Evolutionary conservation across 1,284 basidiomycete genomes (phyloP).

Genomic region (Fomitopsis palustris): DNA sequence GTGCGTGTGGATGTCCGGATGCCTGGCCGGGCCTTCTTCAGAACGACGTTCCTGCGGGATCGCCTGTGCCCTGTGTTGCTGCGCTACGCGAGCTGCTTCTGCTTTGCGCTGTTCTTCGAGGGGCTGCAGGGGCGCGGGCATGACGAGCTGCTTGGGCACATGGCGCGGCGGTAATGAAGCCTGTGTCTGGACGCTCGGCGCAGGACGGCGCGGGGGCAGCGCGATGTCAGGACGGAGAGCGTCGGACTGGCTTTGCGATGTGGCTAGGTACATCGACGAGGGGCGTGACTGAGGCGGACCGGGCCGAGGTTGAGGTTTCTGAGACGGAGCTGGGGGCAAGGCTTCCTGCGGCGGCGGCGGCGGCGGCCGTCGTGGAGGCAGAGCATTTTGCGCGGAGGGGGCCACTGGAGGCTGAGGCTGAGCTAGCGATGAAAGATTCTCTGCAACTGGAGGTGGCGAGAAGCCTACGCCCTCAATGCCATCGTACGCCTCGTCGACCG

Average conservation of each 20-base stretch:
- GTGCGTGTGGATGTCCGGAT: not conserved
- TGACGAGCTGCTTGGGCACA: slow-evolving; percentile 59
- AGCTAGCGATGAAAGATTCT: too few relatives aligned
- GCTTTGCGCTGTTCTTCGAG: slow-evolving; percentile 15
- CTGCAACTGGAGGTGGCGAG: not conserved
- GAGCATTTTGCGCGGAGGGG: not conserved
- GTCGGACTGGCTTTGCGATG: not conserved
- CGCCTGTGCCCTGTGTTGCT: not conserved
- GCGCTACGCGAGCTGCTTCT: not conserved
- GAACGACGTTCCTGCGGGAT: not conserved
- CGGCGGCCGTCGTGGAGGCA: not conserved
- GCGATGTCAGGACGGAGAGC: slow-evolving; percentile 23
- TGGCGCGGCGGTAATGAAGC: slow-evolving; percentile 36
- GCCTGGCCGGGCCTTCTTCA: slow-evolving; percentile 1
- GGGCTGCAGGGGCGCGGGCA: slow-evolving; percentile 53
- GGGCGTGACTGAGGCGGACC: not conserved
- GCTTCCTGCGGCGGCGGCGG: not conserved
- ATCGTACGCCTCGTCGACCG: not conserved
- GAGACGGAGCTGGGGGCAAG: not conserved
- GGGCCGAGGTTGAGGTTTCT: not conserved
- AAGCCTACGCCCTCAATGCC: not conserved
- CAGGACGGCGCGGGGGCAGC: slow-evolving; percentile 21
- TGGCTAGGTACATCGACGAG: not conserved
- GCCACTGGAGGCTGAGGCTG: too few relatives aligned
- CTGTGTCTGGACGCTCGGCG: slow-evolving; percentile 12